Evolutionary conservation across 176 grass and related monocot species (phyloP).

Genomic region (Aegilops speltoides): DNA sequence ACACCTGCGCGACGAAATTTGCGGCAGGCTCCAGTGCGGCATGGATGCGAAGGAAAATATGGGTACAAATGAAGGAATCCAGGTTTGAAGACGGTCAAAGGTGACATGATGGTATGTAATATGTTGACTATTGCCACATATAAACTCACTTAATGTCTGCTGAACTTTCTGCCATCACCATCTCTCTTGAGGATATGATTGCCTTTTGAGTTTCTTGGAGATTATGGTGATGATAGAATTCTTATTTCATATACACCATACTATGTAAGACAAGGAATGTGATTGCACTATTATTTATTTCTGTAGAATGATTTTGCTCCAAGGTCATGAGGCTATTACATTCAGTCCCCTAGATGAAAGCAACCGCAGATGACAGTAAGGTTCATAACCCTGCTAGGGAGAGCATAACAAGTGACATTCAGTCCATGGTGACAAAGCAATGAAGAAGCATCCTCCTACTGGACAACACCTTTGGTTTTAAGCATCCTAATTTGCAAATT

Average conservation of each 20-base stretch:
- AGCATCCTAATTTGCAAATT: background rate
- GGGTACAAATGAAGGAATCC: conserved; percentile 42
- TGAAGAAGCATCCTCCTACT: background rate
- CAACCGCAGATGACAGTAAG: conserved; percentile 43
- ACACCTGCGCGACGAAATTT: background rate
- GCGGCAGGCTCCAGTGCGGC: background rate
- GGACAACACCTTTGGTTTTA: background rate
- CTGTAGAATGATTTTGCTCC: background rate
- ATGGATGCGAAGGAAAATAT: conserved; percentile 46
- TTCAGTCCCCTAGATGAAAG: conserved; percentile 42
- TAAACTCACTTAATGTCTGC: conserved; percentile 8
- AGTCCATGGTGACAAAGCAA: background rate
- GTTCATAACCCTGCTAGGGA: background rate
- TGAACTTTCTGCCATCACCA: conserved; percentile 12
- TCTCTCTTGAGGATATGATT: background rate
- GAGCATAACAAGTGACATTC: background rate
- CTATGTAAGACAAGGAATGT: conserved; percentile 1
- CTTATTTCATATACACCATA: background rate
- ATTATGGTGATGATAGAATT: conserved; percentile 8
- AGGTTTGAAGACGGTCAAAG: conserved; percentile 45
- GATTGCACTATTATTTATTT: background rate
- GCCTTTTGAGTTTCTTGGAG: background rate
- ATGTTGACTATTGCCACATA: conserved; percentile 20
- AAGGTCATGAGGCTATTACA: conserved; percentile 15
- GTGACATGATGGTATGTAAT: conserved; percentile 42